Conservation (phyloP, 2,329 filamentous ascomycete species). For the Fusarium poae region DNA sequence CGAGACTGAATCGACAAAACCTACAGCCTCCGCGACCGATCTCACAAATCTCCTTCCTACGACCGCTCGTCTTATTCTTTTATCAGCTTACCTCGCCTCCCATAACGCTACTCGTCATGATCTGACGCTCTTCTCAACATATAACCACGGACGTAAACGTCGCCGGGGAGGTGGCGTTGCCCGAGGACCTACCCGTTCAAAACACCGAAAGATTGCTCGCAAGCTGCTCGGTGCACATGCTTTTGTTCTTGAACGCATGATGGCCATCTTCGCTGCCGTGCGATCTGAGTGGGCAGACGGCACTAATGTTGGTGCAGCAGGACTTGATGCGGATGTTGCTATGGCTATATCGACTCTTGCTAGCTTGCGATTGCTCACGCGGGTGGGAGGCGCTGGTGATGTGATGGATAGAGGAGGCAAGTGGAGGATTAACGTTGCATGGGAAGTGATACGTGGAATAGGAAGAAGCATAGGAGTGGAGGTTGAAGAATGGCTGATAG, state of each 20-base stretch:
- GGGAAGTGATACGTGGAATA: conserved; percentile 79
- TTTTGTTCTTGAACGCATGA: conserved; percentile 81
- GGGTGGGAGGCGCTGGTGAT: conserved; percentile 73
- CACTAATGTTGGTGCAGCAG: conserved; percentile 47
- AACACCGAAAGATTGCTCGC: conserved; percentile 79
- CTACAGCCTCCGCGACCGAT: conserved; percentile 54
- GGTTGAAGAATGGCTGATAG: conserved; percentile 80
- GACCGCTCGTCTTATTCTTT: conserved; percentile 78
- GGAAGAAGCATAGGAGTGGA: conserved; percentile 83
- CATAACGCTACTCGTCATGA: conserved; percentile 84
- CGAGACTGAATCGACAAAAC: conserved; percentile 16
- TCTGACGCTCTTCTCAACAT: conserved; percentile 79
- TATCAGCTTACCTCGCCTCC: conserved; percentile 84
- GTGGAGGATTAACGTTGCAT: conserved; percentile 83
- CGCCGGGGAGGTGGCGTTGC: conserved; percentile 62
- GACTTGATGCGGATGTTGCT: conserved; percentile 68
- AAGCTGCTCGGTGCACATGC: conserved; percentile 82
- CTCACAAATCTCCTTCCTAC: conserved; percentile 74
- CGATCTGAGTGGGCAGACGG: conserved; percentile 65
- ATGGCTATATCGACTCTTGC: conserved; percentile 79
- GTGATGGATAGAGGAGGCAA: conserved; percentile 76
- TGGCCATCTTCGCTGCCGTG: conserved; percentile 81
- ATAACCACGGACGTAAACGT: conserved; percentile 66
- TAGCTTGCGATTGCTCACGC: conserved; percentile 76
- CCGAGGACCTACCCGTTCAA: conserved; percentile 55